Conservation (phyloP, 1,284 basidiomycete genomes). For the Chiua sp. region DNA sequence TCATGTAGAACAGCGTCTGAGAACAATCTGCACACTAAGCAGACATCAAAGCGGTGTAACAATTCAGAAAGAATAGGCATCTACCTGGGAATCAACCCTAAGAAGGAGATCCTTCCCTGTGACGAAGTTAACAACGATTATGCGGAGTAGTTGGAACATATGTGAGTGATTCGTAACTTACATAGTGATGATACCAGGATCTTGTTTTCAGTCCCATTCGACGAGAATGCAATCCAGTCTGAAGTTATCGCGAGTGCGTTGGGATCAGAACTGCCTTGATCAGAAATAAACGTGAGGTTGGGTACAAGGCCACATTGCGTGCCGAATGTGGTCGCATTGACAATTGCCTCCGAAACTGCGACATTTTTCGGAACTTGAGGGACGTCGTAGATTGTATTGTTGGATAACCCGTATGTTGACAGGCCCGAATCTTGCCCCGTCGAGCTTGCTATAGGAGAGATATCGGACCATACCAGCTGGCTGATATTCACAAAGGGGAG, state of each 20-base stretch:
- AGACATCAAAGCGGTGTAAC: neutral
- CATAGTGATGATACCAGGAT: neutral
- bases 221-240: neutral
- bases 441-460: neutral
- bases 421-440: neutral
- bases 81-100: too few relatives aligned
- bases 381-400: constrained; percentile 6
- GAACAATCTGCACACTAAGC: neutral
- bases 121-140: neutral
- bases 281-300: neutral
- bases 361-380: neutral
- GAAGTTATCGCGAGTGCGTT: neutral
- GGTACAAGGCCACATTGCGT: constrained; percentile 6
- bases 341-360: constrained; percentile 2
- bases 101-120: neutral
- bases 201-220: neutral
- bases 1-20: neutral
- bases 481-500: constrained; percentile 3
- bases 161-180: neutral
- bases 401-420: neutral
- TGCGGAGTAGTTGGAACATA: neutral
- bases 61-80: too few relatives aligned
- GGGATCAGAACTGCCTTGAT: neutral
- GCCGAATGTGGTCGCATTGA: constrained; percentile 16
- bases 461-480: neutral